Percentiles rank a stretch among this genome's conserved stretches.
Conservation (phyloP, 2,329 filamentous ascomycete species). For the Ophiosphaerella herpotricha region DNA sequence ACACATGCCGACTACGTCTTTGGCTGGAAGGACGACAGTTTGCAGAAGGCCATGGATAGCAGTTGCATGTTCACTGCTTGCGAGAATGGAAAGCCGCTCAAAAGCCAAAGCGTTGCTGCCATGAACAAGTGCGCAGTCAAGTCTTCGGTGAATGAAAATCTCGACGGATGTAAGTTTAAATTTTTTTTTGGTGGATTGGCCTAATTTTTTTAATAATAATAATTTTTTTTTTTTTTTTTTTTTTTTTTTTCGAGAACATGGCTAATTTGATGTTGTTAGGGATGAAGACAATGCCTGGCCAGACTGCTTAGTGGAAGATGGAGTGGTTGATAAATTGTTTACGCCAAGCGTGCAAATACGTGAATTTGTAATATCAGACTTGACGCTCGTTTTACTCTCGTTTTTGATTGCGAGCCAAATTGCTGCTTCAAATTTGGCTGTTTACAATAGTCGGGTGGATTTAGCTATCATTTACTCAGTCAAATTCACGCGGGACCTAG, state of each 20-base stretch:
- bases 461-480: too few species aligned
- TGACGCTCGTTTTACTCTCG: constrained; percentile 1
- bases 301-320: too few species aligned
- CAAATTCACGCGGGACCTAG: too few species aligned
- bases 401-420: too few species aligned
- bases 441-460: too few species aligned
- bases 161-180: constrained; percentile 32
- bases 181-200: neutral
- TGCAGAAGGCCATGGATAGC: constrained; percentile 33
- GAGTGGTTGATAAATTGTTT: too few species aligned
- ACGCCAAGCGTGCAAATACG: neutral
- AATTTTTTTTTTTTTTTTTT: too few species aligned
- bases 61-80: constrained; percentile 32
- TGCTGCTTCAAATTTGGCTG: too few species aligned
- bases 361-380: neutral
- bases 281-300: neutral
- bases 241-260: too few species aligned
- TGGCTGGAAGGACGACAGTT: constrained; percentile 35
- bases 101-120: constrained; percentile 24
- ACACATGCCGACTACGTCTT: constrained; percentile 38
- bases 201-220: too few species aligned
- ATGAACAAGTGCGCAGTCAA: constrained; percentile 34
- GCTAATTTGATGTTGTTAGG: neutral
- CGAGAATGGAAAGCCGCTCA: constrained; percentile 24
- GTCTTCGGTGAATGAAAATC: constrained; percentile 25